Evolutionary conservation across 768 basidiomycete genomes (phyloP).

Genomic region (Serendipita indica): DNA sequence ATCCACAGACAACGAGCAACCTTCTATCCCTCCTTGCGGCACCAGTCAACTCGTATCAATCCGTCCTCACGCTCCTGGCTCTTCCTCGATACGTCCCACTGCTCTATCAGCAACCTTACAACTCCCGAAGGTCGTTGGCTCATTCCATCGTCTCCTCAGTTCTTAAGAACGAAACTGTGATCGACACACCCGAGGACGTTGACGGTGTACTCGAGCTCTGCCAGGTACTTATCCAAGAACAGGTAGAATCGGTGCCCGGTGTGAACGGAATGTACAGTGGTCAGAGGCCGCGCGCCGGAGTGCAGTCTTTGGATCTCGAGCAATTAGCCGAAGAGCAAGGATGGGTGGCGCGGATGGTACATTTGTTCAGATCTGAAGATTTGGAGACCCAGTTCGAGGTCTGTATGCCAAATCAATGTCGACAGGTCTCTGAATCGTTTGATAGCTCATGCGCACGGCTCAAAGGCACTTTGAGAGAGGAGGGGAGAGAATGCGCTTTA

Average conservation of each 20-base stretch:
- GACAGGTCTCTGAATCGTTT: not conserved
- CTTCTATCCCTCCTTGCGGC: constrained; percentile 85
- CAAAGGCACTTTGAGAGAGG: constrained; percentile 80
- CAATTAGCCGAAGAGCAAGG: constrained; percentile 98
- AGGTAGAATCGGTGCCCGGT: constrained; percentile 22
- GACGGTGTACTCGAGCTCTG: constrained; percentile 86
- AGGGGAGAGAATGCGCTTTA: constrained; percentile 90
- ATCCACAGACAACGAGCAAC: constrained; percentile 73
- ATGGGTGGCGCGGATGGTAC: constrained; percentile 97
- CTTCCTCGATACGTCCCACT: constrained; percentile 81
- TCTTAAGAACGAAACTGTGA: constrained; percentile 90
- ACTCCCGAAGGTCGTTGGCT: constrained; percentile 79
- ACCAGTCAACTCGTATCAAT: constrained; percentile 92
- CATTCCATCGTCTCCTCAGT: constrained; percentile 91
- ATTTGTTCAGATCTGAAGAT: constrained; percentile 80
- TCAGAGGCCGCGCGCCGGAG: constrained; percentile 29
- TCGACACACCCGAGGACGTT: constrained; percentile 89
- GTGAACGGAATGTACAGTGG: constrained; percentile 27
- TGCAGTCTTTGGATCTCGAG: constrained; percentile 53
- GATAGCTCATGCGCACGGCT: constrained; percentile 78
- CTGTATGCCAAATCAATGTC: not conserved
- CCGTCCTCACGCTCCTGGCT: constrained; percentile 91
- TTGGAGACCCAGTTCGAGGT: constrained; percentile 80
- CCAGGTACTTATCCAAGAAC: constrained; percentile 78
- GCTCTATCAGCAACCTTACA: constrained; percentile 72